Evolutionary conservation across 768 basidiomycete species (phyloP).

Genomic region (Suillus lakei): DNA sequence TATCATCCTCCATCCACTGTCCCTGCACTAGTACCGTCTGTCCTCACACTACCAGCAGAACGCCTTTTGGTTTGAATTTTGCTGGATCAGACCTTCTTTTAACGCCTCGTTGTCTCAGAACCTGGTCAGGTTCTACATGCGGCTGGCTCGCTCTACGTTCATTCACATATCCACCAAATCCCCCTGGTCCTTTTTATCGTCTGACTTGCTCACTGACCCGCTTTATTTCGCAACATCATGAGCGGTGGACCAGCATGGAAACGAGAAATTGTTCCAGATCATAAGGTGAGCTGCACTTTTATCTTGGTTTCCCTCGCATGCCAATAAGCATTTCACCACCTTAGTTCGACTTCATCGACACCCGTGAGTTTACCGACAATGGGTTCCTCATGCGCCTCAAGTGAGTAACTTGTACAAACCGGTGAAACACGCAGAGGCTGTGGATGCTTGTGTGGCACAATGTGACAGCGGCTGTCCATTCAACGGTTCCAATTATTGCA

Average conservation of each 20-base stretch:
- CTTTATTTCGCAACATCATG: conserved; percentile 24
- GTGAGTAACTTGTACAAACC: conserved; percentile 46
- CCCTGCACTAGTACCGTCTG: conserved; percentile 24
- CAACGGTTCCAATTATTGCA: background rate
- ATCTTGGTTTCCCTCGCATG: background rate
- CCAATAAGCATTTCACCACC: conserved; percentile 4
- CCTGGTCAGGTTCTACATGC: conserved; percentile 28
- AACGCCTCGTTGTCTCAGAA: conserved; percentile 27
- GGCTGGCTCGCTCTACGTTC: conserved; percentile 40
- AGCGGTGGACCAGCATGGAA: conserved; percentile 87
- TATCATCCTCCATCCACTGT: conserved; percentile 16
- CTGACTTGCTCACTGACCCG: conserved; percentile 21
- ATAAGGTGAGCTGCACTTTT: conserved; percentile 69
- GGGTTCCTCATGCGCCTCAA: conserved; percentile 86
- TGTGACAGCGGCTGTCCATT: background rate
- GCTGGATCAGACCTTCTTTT: conserved; percentile 21
- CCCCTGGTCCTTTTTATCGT: conserved; percentile 27
- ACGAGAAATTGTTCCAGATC: conserved; percentile 95
- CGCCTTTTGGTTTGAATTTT: background rate
- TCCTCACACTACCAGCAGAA: conserved; percentile 18
- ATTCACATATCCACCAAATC: conserved; percentile 27
- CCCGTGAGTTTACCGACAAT: conserved; percentile 89
- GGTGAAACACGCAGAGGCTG: background rate
- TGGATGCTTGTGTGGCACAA: background rate
- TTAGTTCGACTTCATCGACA: conserved; percentile 97